Evolutionary conservation across 1,284 basidiomycete genomes (phyloP), one percentile per base, ranked within the genome.

Genomic region (Pyrrhoderma lamaoense): DNA sequence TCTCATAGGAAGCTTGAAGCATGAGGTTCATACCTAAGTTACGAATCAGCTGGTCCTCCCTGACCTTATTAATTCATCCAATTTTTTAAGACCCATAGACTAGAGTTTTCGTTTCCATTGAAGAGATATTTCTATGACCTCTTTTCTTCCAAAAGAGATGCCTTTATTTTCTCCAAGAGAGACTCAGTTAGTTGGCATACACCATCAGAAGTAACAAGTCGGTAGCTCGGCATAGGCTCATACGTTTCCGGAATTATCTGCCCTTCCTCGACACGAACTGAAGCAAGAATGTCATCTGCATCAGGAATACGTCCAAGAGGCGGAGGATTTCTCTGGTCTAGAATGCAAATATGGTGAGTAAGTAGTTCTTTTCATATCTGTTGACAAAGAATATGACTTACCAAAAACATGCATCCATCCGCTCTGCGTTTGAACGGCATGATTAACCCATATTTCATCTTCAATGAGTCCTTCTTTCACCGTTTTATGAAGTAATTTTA

Each of bases 401-500:
- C 86, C 87, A 46, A 89, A 78, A 45, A 90, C 80, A 62, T 90
- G 87, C 82, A 90, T 84, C 88, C 87, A 90, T 9, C 87, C 88
- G 39, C 77, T 65, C 51, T 77, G 75, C 2, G 78, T 66, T 60
- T 85, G 83, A 21, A 76, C 65, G 11, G 86, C 87, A 2, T 72
- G 76, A 54, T 80, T 80, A 11, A 61, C 73, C 68, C 82, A 80
- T 2, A 85, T 69, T 2, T 85, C 80, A 58, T 89, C 87, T 45
- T 83, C 75, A 5, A 61, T 62, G 3, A 89, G 67, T 27, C 72
- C 79, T 22, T 68, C 63, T 53, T 72, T 70, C 9, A 88, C 67
- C 4, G 76, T 76, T 51, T 75, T 65, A 56, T 89, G 84, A 42
- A 89, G 62, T 3, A 85, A 57, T 0, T 67, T 62, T 23, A 77